phyloP scores from a whole-genome alignment of 75 land plant genomes.

The Selaginella tamariscina region DNA sequence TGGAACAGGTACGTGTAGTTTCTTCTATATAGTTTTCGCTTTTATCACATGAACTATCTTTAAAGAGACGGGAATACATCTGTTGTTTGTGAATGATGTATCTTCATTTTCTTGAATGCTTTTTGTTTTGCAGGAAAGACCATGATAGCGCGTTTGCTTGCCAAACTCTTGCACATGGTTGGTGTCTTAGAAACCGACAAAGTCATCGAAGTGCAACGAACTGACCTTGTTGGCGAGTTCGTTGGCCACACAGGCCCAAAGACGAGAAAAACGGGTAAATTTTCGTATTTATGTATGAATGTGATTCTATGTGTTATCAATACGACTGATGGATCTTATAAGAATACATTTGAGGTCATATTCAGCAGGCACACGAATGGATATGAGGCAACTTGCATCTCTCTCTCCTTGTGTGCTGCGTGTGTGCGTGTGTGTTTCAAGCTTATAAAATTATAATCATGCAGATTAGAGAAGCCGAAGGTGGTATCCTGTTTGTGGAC shows the following conservation, averaged over 20 bases:
- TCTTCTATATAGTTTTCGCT: background rate
- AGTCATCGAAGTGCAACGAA: slow-evolving; percentile 88
- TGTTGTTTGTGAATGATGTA: too few relatives aligned
- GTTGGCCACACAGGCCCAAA: slow-evolving; percentile 98
- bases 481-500: slow-evolving; percentile 78
- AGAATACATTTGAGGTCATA: too few relatives aligned
- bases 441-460: background rate
- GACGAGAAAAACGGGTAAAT: slow-evolving; percentile 65
- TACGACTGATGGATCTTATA: too few relatives aligned
- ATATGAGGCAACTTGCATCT: background rate
- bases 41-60: too few relatives aligned
- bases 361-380: too few relatives aligned
- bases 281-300: background rate
- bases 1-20: slow-evolving; percentile 48
- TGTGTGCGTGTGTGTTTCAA: background rate
- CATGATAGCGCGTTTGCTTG: slow-evolving; percentile 80
- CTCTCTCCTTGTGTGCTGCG: background rate
- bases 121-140: slow-evolving; percentile 76
- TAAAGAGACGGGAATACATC: too few relatives aligned
- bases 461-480: slow-evolving; percentile 77
- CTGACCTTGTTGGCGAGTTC: slow-evolving; percentile 95
- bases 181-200: slow-evolving; percentile 72
- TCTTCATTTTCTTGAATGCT: too few relatives aligned
- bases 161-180: slow-evolving; percentile 72
- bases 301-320: background rate